Evolutionary conservation across 208 protist genomes (phyloP).

Genomic region (Leishmania arabica): DNA sequence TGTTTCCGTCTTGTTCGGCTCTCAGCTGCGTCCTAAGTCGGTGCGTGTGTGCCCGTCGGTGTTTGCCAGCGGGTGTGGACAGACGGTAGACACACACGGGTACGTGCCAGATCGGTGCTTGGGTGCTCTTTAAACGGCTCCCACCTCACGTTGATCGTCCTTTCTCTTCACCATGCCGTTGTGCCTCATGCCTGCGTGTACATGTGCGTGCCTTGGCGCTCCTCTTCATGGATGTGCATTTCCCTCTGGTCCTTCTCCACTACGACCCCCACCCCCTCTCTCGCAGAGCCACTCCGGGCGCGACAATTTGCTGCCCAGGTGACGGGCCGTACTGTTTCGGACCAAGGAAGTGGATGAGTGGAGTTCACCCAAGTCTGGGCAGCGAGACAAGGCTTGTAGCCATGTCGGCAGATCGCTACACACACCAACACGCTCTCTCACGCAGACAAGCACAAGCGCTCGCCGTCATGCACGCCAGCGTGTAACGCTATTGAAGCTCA

Average conservation of each 20-base stretch:
- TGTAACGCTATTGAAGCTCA: neutral
- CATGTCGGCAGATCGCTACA: neutral
- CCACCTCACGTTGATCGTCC: neutral
- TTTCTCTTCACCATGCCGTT: neutral
- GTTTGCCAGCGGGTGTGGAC: neutral
- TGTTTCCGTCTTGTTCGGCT: neutral
- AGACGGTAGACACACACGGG: neutral
- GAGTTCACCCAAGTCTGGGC: neutral
- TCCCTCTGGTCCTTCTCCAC: too few species aligned
- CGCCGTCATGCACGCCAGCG: too few species aligned
- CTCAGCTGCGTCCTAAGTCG: neutral
- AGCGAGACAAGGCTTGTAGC: neutral
- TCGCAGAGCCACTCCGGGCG: too few species aligned
- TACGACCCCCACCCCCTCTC: too few species aligned
- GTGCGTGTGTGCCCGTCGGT: neutral
- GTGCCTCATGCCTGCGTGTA: neutral
- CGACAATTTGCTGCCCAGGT: too few species aligned
- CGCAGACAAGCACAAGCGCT: too few species aligned
- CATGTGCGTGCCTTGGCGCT: neutral
- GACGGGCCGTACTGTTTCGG: too few species aligned
- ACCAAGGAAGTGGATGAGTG: too few species aligned
- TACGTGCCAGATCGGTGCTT: too few species aligned
- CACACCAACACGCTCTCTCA: neutral
- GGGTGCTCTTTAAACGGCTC: neutral
- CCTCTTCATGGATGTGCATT: neutral